Percentiles rank a stretch among this genome's conserved stretches.
Evolutionary conservation across 129 eudicot species (phyloP).

Genomic region (Flaveria trinervia): DNA sequence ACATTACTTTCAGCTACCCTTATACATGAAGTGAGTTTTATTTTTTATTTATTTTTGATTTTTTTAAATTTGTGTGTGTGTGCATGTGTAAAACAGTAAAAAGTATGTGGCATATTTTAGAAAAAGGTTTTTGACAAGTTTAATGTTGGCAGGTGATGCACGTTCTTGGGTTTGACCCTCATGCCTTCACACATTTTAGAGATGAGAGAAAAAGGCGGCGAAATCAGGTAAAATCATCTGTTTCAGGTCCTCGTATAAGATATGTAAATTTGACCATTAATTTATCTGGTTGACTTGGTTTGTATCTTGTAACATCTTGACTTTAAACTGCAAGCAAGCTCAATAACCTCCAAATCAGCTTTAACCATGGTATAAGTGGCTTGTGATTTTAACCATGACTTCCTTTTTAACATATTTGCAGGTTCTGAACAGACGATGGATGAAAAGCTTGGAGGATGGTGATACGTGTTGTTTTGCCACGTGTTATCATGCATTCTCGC

Average conservation of each 20-base stretch:
- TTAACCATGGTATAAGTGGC: too few relatives aligned
- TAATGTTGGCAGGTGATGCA: slow-evolving; percentile 1
- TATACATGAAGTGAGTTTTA: not conserved
- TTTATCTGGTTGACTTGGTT: not conserved
- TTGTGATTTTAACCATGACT: not conserved
- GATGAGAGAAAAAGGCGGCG: not conserved
- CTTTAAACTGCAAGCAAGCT: not conserved
- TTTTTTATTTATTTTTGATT: not conserved
- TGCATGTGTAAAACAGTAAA: not conserved
- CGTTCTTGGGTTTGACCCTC: not conserved
- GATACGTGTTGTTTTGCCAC: slow-evolving; percentile 93
- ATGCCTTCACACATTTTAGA: slow-evolving; percentile 3
- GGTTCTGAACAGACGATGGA: not conserved
- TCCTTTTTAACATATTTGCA: not conserved
- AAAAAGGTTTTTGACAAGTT: not conserved
- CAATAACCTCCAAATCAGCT: too few relatives aligned
- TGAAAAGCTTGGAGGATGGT: slow-evolving; percentile 68
- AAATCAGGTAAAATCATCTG: not conserved
- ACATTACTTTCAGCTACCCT: slow-evolving; percentile 8
- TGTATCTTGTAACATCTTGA: not conserved
- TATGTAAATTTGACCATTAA: not conserved
- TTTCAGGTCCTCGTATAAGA: too few relatives aligned
- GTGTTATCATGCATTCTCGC: slow-evolving; percentile 96
- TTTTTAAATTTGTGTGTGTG: not conserved
- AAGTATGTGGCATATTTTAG: not conserved